Percentiles rank a stretch among this genome's conserved stretches.
These are phyloP conservation scores for Podila epigama DNA, from an alignment of 192 early-diverging fungal species.

Conservation along the genomic window DNA sequence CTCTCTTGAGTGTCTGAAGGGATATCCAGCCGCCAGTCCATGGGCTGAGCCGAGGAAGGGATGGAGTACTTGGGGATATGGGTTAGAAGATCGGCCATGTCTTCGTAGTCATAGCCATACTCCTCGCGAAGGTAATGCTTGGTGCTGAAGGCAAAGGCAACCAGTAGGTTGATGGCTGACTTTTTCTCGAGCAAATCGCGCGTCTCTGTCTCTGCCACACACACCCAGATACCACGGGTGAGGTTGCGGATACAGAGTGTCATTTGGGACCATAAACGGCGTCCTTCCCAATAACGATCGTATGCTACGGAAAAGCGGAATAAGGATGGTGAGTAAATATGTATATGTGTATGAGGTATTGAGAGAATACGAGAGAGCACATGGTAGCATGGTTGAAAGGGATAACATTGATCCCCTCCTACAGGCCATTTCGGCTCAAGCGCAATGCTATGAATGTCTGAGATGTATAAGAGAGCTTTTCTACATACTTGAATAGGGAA, in stretches of 20 bases:
- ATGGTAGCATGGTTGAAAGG: too few species aligned
- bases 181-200: constrained; percentile 71
- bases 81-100: constrained; percentile 69
- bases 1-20: constrained; percentile 7
- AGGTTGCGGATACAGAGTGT: constrained; percentile 76
- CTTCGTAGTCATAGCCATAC: constrained; percentile 68
- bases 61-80: constrained; percentile 67
- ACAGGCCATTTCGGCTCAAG: too few species aligned
- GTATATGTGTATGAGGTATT: not conserved
- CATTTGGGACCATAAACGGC: constrained; percentile 81
- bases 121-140: constrained; percentile 90
- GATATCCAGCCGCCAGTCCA: constrained; percentile 32
- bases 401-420: too few species aligned
- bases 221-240: constrained; percentile 80
- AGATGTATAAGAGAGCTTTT: too few species aligned
- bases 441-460: too few species aligned
- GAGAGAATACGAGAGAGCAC: too few species aligned
- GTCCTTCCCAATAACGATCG: constrained; percentile 89
- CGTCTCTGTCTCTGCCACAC: constrained; percentile 56
- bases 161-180: constrained; percentile 75
- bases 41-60: constrained; percentile 48
- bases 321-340: not conserved
- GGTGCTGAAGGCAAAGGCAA: constrained; percentile 78
- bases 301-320: constrained; percentile 66
- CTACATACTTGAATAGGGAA: too few species aligned